Evolutionary conservation across 192 early-diverging fungal genomes (phyloP), one percentile per base, ranked within the genome.

Genomic region (Anaeromyces robustus): DNA sequence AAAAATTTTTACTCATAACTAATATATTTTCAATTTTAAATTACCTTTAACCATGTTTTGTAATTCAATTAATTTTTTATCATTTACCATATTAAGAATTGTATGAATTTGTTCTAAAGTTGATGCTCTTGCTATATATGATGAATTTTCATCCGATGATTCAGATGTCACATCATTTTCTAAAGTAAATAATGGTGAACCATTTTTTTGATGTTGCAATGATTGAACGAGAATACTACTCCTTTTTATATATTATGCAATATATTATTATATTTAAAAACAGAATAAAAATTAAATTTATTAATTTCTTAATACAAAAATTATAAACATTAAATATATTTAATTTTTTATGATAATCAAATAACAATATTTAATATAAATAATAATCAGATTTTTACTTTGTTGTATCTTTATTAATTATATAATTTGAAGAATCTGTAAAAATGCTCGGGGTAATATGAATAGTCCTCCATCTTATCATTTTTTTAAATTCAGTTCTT

Each of bases 401-500:
- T 37, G 29, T 78, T 13, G 0, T 41, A 6, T 77, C 80, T 26
- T 30, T 30, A 30, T 41, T 80, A 78, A 80, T 77, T n/a, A 80
- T 43, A 77, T 78, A 43, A 30, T 43, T 30, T 30, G 59, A 77
- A 78, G 9, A 28, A 80, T 30, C n/a, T 7, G 12, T 0, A 26
- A 41, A 19, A 28, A 13, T 13, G 12, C 29, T 37, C 18, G 80
- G 29, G 6, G 59, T 43, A 43, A 43, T 80, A 43, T 77, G 2
- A 3, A 78, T 78, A 7, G 80, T 80, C 9, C 29, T 43, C 80
- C 80, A 80, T 80, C 78, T 43, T 37, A 80, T 43, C 22, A 29
- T 28, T 78, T 80, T 80, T 78, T 41, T 80, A n/a, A 80, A 80
- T 41, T 78, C 80, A 14, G 78, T 78, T 37, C 11, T 30, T 29